phyloP scores from a whole-genome alignment of 2,329 filamentous ascomycete species.

The Bimuria novae-zelandiae region DNA sequence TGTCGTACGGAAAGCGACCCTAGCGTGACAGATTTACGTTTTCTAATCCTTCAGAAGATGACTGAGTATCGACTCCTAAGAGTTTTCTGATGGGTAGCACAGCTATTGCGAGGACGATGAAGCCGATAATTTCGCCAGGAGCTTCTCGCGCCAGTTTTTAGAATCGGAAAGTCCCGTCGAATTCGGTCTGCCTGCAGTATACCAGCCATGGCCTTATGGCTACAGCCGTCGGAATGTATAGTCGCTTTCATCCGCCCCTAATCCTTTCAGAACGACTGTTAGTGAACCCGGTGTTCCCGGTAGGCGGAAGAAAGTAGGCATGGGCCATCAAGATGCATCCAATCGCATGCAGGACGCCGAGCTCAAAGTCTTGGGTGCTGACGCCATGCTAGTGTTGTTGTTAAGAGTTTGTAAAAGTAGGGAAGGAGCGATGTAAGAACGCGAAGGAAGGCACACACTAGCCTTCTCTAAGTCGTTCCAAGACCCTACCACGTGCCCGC shows the following conservation, averaged over 20 bases:
- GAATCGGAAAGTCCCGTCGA: no score
- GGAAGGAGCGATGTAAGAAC: neutral
- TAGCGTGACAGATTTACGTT: no score
- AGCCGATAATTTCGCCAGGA: no score
- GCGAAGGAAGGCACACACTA: neutral
- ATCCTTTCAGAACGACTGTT: neutral
- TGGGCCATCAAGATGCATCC: neutral
- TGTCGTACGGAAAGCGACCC: no score
- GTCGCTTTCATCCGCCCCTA: no score
- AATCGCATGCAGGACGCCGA: neutral
- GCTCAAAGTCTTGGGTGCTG: neutral
- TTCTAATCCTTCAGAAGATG: no score
- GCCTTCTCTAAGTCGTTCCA: neutral
- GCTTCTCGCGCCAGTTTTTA: no score
- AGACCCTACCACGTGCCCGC: neutral
- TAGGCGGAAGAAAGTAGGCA: conserved; percentile 2
- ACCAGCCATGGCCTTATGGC: neutral
- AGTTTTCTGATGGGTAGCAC: no score
- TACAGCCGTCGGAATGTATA: no score
- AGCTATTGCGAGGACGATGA: no score
- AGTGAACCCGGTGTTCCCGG: neutral
- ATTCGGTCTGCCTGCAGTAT: no score
- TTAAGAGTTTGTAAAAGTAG: neutral
- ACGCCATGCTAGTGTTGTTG: conserved; percentile 4
- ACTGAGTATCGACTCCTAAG: no score